Evolutionary conservation across 345 rosid species (phyloP).

Genomic region (Diplotaxis tenuifolia): DNA sequence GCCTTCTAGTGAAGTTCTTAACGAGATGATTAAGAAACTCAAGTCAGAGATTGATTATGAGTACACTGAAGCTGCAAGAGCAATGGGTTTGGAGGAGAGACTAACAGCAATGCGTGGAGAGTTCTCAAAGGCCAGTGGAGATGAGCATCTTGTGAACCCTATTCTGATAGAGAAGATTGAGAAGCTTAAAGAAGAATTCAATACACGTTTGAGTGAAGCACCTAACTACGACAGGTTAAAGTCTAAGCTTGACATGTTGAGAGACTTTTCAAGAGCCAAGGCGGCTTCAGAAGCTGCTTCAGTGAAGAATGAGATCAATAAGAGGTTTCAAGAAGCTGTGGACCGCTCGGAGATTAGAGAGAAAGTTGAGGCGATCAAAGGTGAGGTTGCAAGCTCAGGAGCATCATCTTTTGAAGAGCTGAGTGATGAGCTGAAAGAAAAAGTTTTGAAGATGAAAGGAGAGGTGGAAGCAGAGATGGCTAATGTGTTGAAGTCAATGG

Average conservation of each 20-base stretch:
- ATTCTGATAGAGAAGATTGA: constrained; percentile 54
- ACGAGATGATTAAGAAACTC: constrained; percentile 66
- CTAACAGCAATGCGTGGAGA: constrained; percentile 47
- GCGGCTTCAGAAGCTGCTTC: constrained; percentile 41
- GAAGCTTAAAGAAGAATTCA: constrained; percentile 65
- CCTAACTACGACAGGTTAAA: constrained; percentile 63
- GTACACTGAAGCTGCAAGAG: constrained; percentile 59
- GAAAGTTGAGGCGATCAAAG: constrained; percentile 61
- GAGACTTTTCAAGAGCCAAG: constrained; percentile 63
- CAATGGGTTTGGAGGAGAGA: constrained; percentile 61
- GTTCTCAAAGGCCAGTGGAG: constrained; percentile 47
- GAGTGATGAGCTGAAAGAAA: constrained; percentile 56
- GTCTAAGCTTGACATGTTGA: constrained; percentile 68
- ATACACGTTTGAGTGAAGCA: constrained; percentile 47
- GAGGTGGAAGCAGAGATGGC: constrained; percentile 59
- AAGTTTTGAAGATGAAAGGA: constrained; percentile 44
- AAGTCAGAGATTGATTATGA: constrained; percentile 72
- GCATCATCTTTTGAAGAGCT: constrained; percentile 54
- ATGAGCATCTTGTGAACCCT: constrained; percentile 60
- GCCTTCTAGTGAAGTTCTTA: constrained; percentile 50
- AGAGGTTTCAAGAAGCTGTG: constrained; percentile 61
- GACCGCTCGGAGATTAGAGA: constrained; percentile 58
- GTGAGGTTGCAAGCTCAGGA: constrained; percentile 47
- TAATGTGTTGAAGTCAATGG: constrained; percentile 51
- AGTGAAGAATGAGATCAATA: constrained; percentile 51